Percentiles rank a stretch among this genome's conserved stretches.
Evolutionary conservation across 805 yeast species (phyloP).

Genomic region (Metschnikowia bowlesiae): DNA sequence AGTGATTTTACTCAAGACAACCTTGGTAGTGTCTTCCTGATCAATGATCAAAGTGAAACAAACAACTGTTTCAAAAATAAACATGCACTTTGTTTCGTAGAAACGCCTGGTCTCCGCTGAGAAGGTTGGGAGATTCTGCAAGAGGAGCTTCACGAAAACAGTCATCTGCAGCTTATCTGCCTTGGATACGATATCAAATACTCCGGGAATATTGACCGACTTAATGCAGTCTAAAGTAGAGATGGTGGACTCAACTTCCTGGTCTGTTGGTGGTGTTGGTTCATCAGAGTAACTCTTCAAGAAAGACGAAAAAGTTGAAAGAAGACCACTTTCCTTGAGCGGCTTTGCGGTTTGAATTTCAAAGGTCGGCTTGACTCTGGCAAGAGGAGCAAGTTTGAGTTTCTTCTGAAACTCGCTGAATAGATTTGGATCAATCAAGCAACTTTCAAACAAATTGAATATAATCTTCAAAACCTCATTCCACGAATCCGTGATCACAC

Average conservation of each 20-base stretch:
- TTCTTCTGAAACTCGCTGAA: slow-evolving; percentile 62
- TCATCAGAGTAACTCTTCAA: slow-evolving; percentile 84
- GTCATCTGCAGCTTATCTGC: slow-evolving; percentile 33
- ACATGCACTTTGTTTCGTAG: slow-evolving; percentile 45
- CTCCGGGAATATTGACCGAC: slow-evolving; percentile 55
- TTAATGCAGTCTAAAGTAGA: slow-evolving; percentile 80
- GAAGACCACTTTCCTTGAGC: slow-evolving; percentile 69
- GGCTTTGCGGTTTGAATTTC: slow-evolving; percentile 60
- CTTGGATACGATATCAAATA: slow-evolving; percentile 50
- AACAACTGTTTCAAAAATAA: slow-evolving; percentile 42
- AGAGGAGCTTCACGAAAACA: slow-evolving; percentile 30
- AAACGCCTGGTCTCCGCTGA: slow-evolving; percentile 30
- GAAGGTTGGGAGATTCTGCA: slow-evolving; percentile 25
- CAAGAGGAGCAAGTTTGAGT: slow-evolving; percentile 48
- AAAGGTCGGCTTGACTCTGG: slow-evolving; percentile 62
- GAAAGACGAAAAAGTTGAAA: slow-evolving; percentile 88
- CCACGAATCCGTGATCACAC: slow-evolving; percentile 58
- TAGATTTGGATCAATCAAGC: slow-evolving; percentile 58
- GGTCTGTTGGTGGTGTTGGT: slow-evolving; percentile 87
- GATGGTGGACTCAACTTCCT: slow-evolving; percentile 81
- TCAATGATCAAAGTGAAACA: slow-evolving; percentile 32
- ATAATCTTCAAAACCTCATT: slow-evolving; percentile 52
- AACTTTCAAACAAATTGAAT: slow-evolving; percentile 63
- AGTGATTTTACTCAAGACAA: slow-evolving; percentile 13
- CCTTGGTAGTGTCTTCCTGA: slow-evolving; percentile 20